A percentile compares a stretch with the other conserved stretches of the same genome.
Conservation (phyloP, 2,329 filamentous ascomycete genomes). For the Apiospora pterosperma region DNA sequence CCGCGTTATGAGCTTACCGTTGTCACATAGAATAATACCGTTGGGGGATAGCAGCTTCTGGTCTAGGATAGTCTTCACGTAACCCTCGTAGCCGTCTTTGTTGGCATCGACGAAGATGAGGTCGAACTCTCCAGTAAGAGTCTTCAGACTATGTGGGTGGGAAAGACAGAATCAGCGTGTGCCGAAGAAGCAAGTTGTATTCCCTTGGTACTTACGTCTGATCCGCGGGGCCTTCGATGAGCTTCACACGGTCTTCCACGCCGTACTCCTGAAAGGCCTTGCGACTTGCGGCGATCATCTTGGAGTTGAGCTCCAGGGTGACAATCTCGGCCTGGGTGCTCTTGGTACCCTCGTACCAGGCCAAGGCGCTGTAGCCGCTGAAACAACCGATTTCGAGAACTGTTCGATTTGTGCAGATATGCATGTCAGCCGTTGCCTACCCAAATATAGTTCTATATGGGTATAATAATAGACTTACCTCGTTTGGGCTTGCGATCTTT, state of each 20-base stretch:
- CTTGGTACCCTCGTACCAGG: conserved; percentile 28
- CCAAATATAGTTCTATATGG: too few relatives aligned
- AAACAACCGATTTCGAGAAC: conserved; percentile 32
- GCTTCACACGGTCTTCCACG: conserved; percentile 13
- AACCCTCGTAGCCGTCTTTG: conserved; percentile 20
- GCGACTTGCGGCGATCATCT: conserved; percentile 16
- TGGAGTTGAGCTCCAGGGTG: conserved; percentile 15
- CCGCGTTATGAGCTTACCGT: too few relatives aligned
- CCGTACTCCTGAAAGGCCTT: conserved; percentile 12
- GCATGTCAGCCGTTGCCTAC: too few relatives aligned
- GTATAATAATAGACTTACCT: too few relatives aligned
- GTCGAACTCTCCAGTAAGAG: conserved; percentile 23
- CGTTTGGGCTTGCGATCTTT: conserved; percentile 12
- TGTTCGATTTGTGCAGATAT: conserved; percentile 6
- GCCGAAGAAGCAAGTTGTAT: background rate
- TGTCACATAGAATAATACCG: conserved; percentile 14
- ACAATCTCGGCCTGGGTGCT: conserved; percentile 17
- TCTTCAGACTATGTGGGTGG: conserved; percentile 9
- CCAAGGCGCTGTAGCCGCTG: conserved; percentile 29
- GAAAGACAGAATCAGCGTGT: background rate
- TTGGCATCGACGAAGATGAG: conserved; percentile 30
- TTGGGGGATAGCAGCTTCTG: conserved; percentile 12
- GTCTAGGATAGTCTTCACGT: conserved; percentile 17
- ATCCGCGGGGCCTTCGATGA: conserved; percentile 14
- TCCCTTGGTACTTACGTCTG: too few relatives aligned